Evolutionary conservation across 2,329 filamentous ascomycete genomes (phyloP).

Genomic region (Xylariomycetidae sp.): DNA sequence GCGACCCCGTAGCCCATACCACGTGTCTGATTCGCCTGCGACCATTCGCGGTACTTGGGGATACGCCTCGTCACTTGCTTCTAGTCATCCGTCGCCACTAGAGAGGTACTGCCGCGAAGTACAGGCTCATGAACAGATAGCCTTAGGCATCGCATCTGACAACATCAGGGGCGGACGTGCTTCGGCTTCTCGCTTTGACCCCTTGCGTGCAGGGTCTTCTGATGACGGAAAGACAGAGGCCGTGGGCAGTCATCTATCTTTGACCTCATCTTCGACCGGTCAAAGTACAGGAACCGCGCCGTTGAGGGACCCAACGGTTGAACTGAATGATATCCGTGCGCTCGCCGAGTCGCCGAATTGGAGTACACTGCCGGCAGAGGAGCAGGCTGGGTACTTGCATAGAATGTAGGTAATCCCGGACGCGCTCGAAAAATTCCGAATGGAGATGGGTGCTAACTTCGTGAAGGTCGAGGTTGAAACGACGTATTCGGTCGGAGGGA

Average conservation of each 20-base stretch:
- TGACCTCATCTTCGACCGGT: too few species aligned
- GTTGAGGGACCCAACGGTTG: conserved; percentile 1
- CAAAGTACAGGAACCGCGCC: too few species aligned
- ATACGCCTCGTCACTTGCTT: too few species aligned
- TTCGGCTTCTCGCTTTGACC: too few species aligned
- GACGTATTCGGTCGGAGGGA: conserved; percentile 13
- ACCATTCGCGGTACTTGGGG: too few species aligned
- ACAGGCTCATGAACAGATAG: conserved; percentile 16
- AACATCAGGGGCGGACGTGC: too few species aligned
- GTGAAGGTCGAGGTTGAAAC: conserved; percentile 14
- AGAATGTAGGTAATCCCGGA: conserved; percentile 7
- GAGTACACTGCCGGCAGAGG: conserved; percentile 2
- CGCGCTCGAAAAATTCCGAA: conserved; percentile 1
- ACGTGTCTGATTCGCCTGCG: too few species aligned
- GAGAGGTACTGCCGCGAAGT: conserved; percentile 14
- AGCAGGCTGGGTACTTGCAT: conserved; percentile 6
- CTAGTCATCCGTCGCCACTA: conserved; percentile 9
- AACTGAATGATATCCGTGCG: conserved; percentile 1
- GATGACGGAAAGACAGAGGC: too few species aligned
- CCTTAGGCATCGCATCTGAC: conserved; percentile 10
- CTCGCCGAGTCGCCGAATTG: conserved; percentile 2
- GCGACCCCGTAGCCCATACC: too few species aligned
- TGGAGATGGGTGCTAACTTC: conserved; percentile 1
- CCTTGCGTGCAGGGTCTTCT: too few species aligned
- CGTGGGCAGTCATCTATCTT: too few species aligned